Evolutionary conservation across 2,329 filamentous ascomycete genomes (phyloP).

Genomic region (Cordyceps fumosorosea): DNA sequence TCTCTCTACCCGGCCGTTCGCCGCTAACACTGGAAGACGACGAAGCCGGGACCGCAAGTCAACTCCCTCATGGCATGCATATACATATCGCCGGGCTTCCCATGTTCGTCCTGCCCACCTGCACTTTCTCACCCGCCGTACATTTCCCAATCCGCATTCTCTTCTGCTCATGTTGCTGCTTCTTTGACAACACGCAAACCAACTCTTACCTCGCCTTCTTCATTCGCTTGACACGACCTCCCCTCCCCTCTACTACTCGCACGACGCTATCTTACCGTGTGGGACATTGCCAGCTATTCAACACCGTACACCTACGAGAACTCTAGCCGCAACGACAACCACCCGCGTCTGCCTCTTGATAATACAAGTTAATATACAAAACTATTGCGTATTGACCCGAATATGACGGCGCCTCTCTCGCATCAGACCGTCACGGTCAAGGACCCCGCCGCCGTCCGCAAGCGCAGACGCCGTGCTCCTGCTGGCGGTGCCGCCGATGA

Average conservation of each 20-base stretch:
- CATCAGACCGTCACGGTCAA: constrained; percentile 40
- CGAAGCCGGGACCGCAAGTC: constrained; percentile 8
- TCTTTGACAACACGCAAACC: neutral
- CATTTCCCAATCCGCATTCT: constrained; percentile 4
- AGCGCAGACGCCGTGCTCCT: constrained; percentile 82
- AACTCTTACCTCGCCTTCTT: neutral
- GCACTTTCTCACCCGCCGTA: neutral
- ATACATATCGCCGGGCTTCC: constrained; percentile 21
- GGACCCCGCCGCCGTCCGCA: constrained; percentile 46
- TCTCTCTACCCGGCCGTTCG: constrained; percentile 10
- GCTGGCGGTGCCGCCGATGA: constrained; percentile 87
- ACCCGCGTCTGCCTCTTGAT: neutral
- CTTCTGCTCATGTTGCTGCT: neutral
- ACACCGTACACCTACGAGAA: neutral
- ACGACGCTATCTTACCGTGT: neutral
- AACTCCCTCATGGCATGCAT: constrained; percentile 15
- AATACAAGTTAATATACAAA: neutral
- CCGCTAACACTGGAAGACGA: constrained; percentile 6
- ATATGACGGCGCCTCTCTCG: constrained; percentile 44
- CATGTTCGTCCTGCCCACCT: constrained; percentile 14
- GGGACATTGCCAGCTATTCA: neutral
- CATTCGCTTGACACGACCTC: constrained; percentile 4
- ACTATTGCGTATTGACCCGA: constrained; percentile 10
- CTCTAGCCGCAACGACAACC: neutral
- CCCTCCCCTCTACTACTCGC: neutral